phyloP scores from a whole-genome alignment of 2,329 filamentous ascomycete species.

The Byssothecium circinans region DNA sequence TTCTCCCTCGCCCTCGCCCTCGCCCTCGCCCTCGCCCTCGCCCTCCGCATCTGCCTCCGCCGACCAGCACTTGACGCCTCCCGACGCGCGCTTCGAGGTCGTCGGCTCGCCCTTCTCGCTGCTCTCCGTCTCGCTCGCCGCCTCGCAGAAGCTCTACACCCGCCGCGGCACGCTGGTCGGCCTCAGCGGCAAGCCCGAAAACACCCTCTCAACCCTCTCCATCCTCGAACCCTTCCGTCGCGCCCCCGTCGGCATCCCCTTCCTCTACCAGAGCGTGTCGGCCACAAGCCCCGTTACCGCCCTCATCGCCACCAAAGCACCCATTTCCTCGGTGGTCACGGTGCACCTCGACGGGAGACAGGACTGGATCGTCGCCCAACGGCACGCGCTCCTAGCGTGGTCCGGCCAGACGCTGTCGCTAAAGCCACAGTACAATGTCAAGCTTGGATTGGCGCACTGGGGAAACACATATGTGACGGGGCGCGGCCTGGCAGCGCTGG shows the following conservation, averaged over 20 bases:
- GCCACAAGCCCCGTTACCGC: slow-evolving; percentile 87
- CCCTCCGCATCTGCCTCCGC: not conserved
- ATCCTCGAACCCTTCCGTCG: slow-evolving; percentile 81
- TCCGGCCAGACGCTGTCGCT: slow-evolving; percentile 83
- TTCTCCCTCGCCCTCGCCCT: slow-evolving; percentile 1
- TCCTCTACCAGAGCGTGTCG: slow-evolving; percentile 86
- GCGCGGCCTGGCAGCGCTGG: slow-evolving; percentile 80
- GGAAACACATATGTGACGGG: slow-evolving; percentile 87
- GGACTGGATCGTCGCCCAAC: slow-evolving; percentile 92
- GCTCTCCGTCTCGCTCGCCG: slow-evolving; percentile 87
- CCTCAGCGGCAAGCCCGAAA: slow-evolving; percentile 85
- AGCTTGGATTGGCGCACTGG: slow-evolving; percentile 82
- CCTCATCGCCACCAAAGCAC: slow-evolving; percentile 83
- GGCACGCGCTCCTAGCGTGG: slow-evolving; percentile 91
- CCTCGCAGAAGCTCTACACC: slow-evolving; percentile 91
- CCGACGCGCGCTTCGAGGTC: slow-evolving; percentile 94
- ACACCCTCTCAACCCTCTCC: slow-evolving; percentile 86
- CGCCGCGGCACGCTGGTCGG: slow-evolving; percentile 88
- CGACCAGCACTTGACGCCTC: not conserved
- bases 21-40: slow-evolving; percentile 5
- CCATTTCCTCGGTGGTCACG: slow-evolving; percentile 82
- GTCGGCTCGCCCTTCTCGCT: slow-evolving; percentile 90
- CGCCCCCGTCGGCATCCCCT: slow-evolving; percentile 81
- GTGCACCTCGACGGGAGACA: slow-evolving; percentile 89
- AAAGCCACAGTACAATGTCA: slow-evolving; percentile 72